Evolutionary conservation across 2,329 filamentous ascomycete genomes (phyloP).

Genomic region (Paracoccidioides lutzii): DNA sequence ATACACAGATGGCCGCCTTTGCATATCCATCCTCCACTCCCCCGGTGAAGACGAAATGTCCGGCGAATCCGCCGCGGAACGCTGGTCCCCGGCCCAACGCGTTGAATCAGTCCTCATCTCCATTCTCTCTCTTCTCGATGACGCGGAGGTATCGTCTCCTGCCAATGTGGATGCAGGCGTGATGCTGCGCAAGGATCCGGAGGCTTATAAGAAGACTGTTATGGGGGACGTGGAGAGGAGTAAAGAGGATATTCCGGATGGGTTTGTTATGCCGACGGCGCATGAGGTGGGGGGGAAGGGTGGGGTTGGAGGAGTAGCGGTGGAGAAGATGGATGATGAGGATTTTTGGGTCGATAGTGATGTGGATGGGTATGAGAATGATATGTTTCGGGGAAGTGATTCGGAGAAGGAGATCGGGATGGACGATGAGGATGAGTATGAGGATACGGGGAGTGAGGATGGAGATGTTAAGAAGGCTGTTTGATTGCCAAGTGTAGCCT

Average conservation of each 20-base stretch:
- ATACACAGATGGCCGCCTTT: conserved; percentile 78
- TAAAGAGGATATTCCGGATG: conserved; percentile 65
- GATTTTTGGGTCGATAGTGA: conserved; percentile 73
- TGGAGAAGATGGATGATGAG: conserved; percentile 43
- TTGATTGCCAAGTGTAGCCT: not conserved
- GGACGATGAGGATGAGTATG: conserved; percentile 30
- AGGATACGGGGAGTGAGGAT: conserved; percentile 40
- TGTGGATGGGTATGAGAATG: conserved; percentile 51
- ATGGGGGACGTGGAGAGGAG: conserved; percentile 57
- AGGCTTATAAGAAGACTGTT: conserved; percentile 57
- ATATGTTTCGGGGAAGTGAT: conserved; percentile 67
- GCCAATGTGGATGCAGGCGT: conserved; percentile 91
- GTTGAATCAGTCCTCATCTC: conserved; percentile 92
- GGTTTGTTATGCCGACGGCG: conserved; percentile 72
- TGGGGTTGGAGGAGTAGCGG: not conserved
- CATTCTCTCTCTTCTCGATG: conserved; percentile 80
- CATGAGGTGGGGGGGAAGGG: conserved; percentile 43
- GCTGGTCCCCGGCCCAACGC: conserved; percentile 87
- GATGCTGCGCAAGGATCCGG: conserved; percentile 61
- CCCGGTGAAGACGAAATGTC: conserved; percentile 89
- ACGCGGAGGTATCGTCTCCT: conserved; percentile 83
- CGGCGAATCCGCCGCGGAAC: conserved; percentile 76
- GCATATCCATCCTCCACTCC: conserved; percentile 90
- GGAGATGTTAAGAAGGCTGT: too few species aligned
- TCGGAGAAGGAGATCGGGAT: conserved; percentile 35